Base-by-base conservation (phyloP, 495 filamentous ascomycete species). In the Penicillium subrubescens region DNA sequence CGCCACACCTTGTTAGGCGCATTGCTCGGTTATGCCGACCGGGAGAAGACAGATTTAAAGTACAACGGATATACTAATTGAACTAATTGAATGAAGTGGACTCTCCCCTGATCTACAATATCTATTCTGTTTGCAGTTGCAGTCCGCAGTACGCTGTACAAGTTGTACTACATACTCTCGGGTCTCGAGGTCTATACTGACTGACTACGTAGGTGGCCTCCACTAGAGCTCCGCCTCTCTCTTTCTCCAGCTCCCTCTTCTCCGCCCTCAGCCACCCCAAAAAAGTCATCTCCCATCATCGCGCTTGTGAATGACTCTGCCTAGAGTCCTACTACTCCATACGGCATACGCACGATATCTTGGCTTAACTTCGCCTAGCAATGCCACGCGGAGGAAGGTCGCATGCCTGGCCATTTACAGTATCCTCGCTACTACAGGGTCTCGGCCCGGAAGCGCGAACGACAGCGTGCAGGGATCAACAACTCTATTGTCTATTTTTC, bases 291-390 rank as follows among this genome's bases (percentile, higher is more conserved):
- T 34, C 31, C 23, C 7, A 29, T n/a, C 25, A 0, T 35, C 12
- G 31, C 33, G 11, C 44, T 48, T 48, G 25, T 48, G 19, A 21
- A 61, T 66, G 43, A 43, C 34, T 66, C 64, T 66, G 64, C 64
- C 64, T 62, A 57, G 34, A 33, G 39, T 23, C 6, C 17, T 35
- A 27, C 25, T 27, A 27, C 11, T 15, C 8, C 44, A 27, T 27
- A 27, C 25, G 25, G 25, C 10, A 48, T 23, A 23, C 21, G 21
- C 14, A 37, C 34, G n/a, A 19, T 34, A 46, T 12, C 46, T 52
- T 52, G 59, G 59, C 59, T 14, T 25, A 21, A 12, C 46, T 60
- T 34, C 46, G 59, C 59, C 59, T 52, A 23, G 46, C 59, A 60
- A 52, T 60, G 59, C 31, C 59, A 60, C 59, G 29, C 33, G 41